A percentile compares a stretch with the other conserved stretches of the same genome.
Conservation (phyloP, 2,329 filamentous ascomycete genomes). For the Xylariaceae sp. region DNA sequence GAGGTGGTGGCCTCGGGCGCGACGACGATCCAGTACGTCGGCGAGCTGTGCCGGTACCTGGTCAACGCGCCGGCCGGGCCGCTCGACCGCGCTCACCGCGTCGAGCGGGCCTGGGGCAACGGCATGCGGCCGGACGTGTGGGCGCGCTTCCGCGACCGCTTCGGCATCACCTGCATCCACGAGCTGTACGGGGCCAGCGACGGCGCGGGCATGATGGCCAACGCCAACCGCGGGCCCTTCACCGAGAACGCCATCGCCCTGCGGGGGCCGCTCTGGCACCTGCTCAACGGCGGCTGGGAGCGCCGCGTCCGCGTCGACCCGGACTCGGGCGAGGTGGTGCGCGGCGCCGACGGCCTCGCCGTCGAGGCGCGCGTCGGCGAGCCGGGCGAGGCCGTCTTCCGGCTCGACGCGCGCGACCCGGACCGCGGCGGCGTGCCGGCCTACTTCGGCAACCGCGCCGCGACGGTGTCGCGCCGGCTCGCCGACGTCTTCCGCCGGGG, state of each 20-base stretch:
- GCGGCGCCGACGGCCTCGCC: conserved; percentile 60
- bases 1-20: conserved; percentile 59
- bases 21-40: conserved; percentile 68
- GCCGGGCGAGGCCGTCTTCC: conserved; percentile 63
- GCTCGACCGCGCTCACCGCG: conserved; percentile 49
- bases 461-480: conserved; percentile 57
- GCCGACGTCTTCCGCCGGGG: conserved; percentile 57
- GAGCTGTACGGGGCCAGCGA: conserved; percentile 77
- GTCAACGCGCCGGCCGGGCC: conserved; percentile 56
- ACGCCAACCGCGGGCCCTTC: conserved; percentile 53
- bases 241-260: conserved; percentile 57
- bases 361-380: conserved; percentile 53
- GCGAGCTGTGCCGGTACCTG: conserved; percentile 68
- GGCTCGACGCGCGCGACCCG: conserved; percentile 40
- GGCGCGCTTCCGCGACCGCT: conserved; percentile 54
- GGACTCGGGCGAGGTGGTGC: conserved; percentile 56
- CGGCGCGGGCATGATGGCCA: conserved; percentile 53
- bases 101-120: conserved; percentile 56
- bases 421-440: conserved; percentile 50
- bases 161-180: conserved; percentile 51
- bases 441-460: conserved; percentile 54
- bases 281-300: conserved; percentile 43
- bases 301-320: conserved; percentile 63
- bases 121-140: conserved; percentile 63
- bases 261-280: conserved; percentile 55